Evolutionary conservation across 2,329 filamentous ascomycete genomes (phyloP).

Genomic region (Pezicula rhizophila): DNA sequence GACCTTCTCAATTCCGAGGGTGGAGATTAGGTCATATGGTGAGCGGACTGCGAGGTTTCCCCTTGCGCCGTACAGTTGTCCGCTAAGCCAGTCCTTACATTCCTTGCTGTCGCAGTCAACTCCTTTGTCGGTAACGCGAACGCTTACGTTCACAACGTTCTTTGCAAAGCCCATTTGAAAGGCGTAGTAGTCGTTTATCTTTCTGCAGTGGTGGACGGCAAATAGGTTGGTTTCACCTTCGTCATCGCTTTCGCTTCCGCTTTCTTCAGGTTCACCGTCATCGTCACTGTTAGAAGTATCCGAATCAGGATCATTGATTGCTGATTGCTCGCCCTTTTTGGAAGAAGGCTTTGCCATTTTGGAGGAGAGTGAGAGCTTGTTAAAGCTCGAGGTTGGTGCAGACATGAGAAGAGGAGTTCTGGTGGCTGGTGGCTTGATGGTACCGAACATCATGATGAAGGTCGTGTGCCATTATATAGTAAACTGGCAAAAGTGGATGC

Average conservation of each 20-base stretch:
- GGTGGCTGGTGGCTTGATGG: conserved; percentile 4
- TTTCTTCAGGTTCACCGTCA: neutral
- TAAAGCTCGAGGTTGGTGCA: conserved; percentile 22
- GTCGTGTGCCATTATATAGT: conserved; percentile 18
- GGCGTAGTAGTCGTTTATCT: conserved; percentile 16
- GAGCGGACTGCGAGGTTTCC: conserved; percentile 1
- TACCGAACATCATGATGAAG: conserved; percentile 13
- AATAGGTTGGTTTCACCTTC: conserved; percentile 12
- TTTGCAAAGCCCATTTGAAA: conserved; percentile 24
- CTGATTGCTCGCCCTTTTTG: conserved; percentile 4
- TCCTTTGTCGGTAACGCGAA: conserved; percentile 17
- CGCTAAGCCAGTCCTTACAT: conserved; percentile 17
- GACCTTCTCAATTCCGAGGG: conserved; percentile 18
- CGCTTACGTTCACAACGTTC: conserved; percentile 16
- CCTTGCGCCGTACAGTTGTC: conserved; percentile 11
- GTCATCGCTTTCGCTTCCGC: conserved; percentile 6
- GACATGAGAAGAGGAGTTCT: conserved; percentile 20
- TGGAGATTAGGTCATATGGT: conserved; percentile 17
- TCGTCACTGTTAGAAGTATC: neutral
- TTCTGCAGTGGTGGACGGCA: conserved; percentile 21
- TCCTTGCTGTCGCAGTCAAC: conserved; percentile 18
- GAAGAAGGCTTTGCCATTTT: conserved; percentile 19
- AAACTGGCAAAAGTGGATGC: neutral
- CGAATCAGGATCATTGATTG: conserved; percentile 17
- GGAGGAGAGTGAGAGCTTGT: conserved; percentile 22